These are phyloP conservation scores for Lenzites betulinus DNA, from an alignment of 768 basidiomycete genomes.

Conservation along the genomic window DNA sequence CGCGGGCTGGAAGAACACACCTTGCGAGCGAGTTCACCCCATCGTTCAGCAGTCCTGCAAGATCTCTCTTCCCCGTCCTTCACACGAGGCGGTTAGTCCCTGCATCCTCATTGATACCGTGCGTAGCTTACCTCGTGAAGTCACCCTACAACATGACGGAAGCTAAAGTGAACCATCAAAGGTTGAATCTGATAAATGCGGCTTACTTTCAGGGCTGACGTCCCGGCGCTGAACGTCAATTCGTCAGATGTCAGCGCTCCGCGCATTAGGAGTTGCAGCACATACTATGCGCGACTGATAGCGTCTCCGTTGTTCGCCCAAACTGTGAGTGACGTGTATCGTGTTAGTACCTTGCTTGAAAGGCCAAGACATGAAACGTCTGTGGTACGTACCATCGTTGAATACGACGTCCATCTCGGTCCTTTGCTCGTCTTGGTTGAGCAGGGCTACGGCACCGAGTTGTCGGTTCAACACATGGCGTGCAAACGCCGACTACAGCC, in stretches of 20 bases:
- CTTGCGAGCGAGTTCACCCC: constrained; percentile 93
- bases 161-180: constrained; percentile 6
- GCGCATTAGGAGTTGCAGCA: constrained; percentile 15
- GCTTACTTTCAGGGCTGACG: constrained; percentile 89
- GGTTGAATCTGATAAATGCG: background rate
- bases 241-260: constrained; percentile 8
- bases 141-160: constrained; percentile 57
- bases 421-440: constrained; percentile 53
- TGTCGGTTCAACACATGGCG: constrained; percentile 78
- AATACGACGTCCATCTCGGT: constrained; percentile 72
- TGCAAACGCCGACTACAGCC: constrained; percentile 82
- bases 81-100: constrained; percentile 1
- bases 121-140: constrained; percentile 67
- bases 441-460: constrained; percentile 70
- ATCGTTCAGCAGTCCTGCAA: constrained; percentile 90
- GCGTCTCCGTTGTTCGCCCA: constrained; percentile 99
- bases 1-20: constrained; percentile 31
- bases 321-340: constrained; percentile 44
- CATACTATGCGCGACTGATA: constrained; percentile 85
- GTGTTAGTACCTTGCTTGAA: background rate
- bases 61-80: constrained; percentile 94
- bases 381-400: constrained; percentile 62
- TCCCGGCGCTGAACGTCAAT: constrained; percentile 71
- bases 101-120: background rate
- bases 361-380: background rate